Evolutionary conservation across 148 eudicot species (phyloP), one percentile per base, ranked within the genome.

Genomic region (Oxyria digyna): DNA sequence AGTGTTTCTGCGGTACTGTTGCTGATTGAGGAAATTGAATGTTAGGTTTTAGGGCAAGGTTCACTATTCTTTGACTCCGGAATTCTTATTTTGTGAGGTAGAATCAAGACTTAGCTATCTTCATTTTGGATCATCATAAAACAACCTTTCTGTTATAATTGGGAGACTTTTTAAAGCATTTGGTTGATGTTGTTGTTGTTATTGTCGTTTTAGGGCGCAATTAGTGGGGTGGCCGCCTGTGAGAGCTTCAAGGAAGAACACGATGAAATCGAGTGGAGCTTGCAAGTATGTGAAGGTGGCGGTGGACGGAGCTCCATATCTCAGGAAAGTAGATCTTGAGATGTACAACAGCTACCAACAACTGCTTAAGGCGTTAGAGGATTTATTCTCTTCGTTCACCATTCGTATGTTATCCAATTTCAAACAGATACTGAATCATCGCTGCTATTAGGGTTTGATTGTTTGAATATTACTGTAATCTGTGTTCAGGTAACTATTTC

Each of bases 261-360:
- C 70, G 35, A 76, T 73, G 74, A 74, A 55, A 6, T 72, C 68
- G 6, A 62, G 20, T 38, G 72, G 69, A 14, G 55, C 48, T 26
- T 74, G 71, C 54, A 77, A 77, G 20, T 84, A 74, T 49, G 89
- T 85, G 72, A 92, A 92, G 62, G 96, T 92, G 70, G 94, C 87
- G 1, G 96, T 89, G 2, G 98, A 92, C 55, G 98, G 98, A 68
- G 98, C 98, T 33, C 98, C 98, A 1, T 92, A 80, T 68, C 70
- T 92, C 1, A 84, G 98, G 63, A 92, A 92, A 78, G 81, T 92
- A n/a, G 94, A 92, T 79, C 80, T 92, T 20, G 85, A 87, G 43
- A 72, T 79, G 67, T 87, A 85, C 76, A 48, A 37, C 42, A 71
- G 78, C 75, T 92, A 92, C 52, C 74, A 84, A 37, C 78, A 89